phyloP scores from a whole-genome alignment of 164 flowering plant species.

The Pachysandra terminalis region DNA sequence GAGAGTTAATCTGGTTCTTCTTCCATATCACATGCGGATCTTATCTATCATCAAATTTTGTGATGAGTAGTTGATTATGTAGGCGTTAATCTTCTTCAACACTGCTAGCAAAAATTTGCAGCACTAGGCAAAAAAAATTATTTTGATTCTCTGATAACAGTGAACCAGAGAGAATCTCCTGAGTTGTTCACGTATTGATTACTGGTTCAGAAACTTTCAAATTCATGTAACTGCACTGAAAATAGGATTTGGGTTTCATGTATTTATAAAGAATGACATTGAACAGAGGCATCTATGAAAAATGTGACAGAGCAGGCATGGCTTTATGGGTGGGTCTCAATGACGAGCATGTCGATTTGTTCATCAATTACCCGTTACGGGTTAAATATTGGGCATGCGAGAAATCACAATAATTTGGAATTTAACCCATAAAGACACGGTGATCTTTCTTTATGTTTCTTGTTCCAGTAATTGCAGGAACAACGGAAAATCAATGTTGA shows the following conservation, averaged over 20 bases:
- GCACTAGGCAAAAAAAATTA: conserved; percentile 39
- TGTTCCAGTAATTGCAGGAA: not conserved
- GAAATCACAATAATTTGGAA: too few relatives aligned
- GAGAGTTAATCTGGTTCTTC: conserved; percentile 39
- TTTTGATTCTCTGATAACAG: conserved; percentile 43
- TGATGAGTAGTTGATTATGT: conserved; percentile 40
- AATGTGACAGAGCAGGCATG: not conserved
- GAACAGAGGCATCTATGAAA: not conserved
- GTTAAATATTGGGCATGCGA: too few relatives aligned
- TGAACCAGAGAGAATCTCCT: not conserved
- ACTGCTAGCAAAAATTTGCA: conserved; percentile 36
- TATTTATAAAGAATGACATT: not conserved
- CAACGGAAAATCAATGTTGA: not conserved
- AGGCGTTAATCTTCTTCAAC: conserved; percentile 61
- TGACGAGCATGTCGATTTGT: too few relatives aligned
- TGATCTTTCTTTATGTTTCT: too few relatives aligned
- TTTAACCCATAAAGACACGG: too few relatives aligned
- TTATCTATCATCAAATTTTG: conserved; percentile 72
- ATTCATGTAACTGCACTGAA: not conserved
- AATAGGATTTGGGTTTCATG: not conserved
- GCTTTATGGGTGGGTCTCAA: not conserved
- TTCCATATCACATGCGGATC: conserved; percentile 44
- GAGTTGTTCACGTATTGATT: not conserved
- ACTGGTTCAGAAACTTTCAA: not conserved
- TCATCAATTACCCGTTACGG: too few relatives aligned